Evolutionary conservation across 495 filamentous ascomycete species (phyloP), one percentile per base, ranked within the genome.

Genomic region (Melanomma pulvis-pyrius): DNA sequence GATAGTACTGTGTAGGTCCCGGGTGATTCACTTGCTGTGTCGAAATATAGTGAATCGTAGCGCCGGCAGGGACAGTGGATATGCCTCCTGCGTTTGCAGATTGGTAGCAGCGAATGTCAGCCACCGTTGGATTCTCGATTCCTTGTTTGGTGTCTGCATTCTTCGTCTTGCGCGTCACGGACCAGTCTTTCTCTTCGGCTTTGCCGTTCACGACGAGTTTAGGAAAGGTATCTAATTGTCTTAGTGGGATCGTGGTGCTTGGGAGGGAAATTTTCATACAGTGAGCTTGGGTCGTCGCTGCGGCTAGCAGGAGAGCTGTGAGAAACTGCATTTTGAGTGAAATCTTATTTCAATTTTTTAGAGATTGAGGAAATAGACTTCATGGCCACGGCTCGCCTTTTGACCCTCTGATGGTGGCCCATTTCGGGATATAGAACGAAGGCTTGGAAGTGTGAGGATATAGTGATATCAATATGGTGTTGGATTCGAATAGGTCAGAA

Each of bases 1-100:
- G 41, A 53, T 70, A 70, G 39, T 66, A 70, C 34, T 70, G 68
- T 22, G 68, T 70, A 24, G 68, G 68, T 21, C 68, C 68, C 0
- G 68, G 68, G 36, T 70, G 68, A 39, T 70, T 70, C 1, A 70
- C 51, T 47, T 70, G 68, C 32, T 70, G 68, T 19, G 68, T 70
- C 2, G 62, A 66, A 24, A 70, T 48, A 44, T 70, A 70, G 29
- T 70, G 63, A 25, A 70, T 53, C 0, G 56, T 67, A 2, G 68
- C 68, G 7, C 68, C 68, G n/a, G 68, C 68, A 44, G 68, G 68
- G 1, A 70, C 63, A 1, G n/a, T 36, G 3, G 57, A 28, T n/a
- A 70, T 39, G 25, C 13, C 39, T 4, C 26, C 68, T 1, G 68
- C 68, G 51, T 67, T 66, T 17, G 22, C 15, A 15, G 56, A 58